Evolutionary conservation across 1,284 basidiomycete genomes (phyloP), one percentile per base, ranked within the genome.

Genomic region (Boletus sp.): DNA sequence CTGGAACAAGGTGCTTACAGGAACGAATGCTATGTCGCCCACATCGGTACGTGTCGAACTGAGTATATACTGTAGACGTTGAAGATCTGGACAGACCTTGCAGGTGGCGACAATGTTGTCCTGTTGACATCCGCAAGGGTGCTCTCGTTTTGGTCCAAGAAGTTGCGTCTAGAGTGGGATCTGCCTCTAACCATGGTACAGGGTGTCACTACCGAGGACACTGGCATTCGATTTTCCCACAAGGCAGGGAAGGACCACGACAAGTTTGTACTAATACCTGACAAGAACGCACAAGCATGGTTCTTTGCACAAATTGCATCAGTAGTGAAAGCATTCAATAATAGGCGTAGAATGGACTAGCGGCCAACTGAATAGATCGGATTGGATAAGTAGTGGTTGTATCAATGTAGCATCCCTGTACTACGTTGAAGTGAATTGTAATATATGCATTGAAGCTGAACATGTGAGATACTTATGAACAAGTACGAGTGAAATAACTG

Each of bases 121-220:
- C 80, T 97, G 44, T 76, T 98, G 60, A 96, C 94, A 9, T 84
- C 87, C 43, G 82, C 85, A 5, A 81, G 87, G 41, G 83, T 98
- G 43, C 73, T 99, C 36, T 90, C 89, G 22, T 92, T 99, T 70
- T 90, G 89, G 79, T 91, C 94, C 20, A 89, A 87, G 70, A 91
- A 84, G 69, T 82, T 99, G 52, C 85, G 86, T 45, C 84, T 96
- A 7, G 88, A 92, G 45, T 99, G 96, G 96, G 95, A 98, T 65
- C 81, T 98, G 20, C 86, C 93, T 0, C 88, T 99, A 67, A 85
- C 85, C 20, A 88, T 94, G 64, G 84, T 99, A 4, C 89, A 91
- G 70, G 92, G 91, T 33, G 88, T 99, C 48, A 92, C 88, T 2
- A 86, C 94, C 37, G 95, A 97, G 70, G 86, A 93, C 67, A 91